A percentile compares a stretch with the other conserved stretches of the same genome.
These are phyloP conservation scores for Sporothrix brunneoviolacea DNA, from an alignment of 2,329 filamentous ascomycete genomes.

Conservation along the genomic window DNA sequence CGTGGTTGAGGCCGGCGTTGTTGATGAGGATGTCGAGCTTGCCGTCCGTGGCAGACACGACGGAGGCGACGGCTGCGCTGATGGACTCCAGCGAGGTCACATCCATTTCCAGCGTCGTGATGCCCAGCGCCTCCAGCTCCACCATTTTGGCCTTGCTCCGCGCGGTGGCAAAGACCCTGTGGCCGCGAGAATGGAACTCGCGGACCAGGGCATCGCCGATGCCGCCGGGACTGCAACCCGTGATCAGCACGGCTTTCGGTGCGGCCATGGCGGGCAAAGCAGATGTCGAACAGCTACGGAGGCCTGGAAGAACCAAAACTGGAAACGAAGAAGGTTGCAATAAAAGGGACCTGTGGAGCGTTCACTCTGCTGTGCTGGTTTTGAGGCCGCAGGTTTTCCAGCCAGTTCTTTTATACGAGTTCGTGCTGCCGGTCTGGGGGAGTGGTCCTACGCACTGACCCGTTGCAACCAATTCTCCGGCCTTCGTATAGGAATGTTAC, in stretches of 20 bases:
- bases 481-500: no score
- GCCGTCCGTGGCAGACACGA: constrained; percentile 7
- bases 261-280: no score
- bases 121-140: constrained; percentile 20
- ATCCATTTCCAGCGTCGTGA: constrained; percentile 25
- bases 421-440: no score
- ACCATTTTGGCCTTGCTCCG: constrained; percentile 23
- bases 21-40: constrained; percentile 20
- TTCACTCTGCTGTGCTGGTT: no score
- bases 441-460: no score
- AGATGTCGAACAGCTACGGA: no score
- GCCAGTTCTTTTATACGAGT: no score
- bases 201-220: constrained; percentile 26
- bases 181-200: constrained; percentile 26
- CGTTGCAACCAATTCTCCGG: no score
- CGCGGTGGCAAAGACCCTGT: constrained; percentile 27
- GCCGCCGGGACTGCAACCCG: constrained; percentile 28
- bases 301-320: background rate
- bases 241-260: constrained; percentile 25
- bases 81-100: constrained; percentile 25
- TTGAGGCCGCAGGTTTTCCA: no score
- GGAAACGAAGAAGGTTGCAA: no score
- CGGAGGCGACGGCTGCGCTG: constrained; percentile 14
- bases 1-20: constrained; percentile 18
- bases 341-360: no score